phyloP scores from a whole-genome alignment of 2,329 filamentous ascomycete species.

The Sporothrix globosa region DNA sequence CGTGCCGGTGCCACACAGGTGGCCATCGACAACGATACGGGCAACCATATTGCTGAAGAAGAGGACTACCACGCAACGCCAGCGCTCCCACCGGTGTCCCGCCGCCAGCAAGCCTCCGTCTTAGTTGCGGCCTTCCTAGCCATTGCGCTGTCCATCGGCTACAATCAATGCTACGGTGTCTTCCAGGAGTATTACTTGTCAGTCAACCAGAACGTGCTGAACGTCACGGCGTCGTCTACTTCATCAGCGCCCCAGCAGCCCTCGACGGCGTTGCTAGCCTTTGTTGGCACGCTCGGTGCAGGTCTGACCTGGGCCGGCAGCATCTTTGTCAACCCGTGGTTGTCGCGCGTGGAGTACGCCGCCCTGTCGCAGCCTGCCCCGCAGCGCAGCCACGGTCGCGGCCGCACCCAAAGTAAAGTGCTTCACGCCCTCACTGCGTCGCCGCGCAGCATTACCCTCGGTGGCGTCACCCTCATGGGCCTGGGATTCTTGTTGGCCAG shows the following conservation, averaged over 20 bases:
- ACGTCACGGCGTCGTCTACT: background rate
- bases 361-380: background rate
- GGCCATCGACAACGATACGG: background rate
- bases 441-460: constrained; percentile 46
- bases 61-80: constrained; percentile 30
- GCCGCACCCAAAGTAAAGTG: constrained; percentile 32
- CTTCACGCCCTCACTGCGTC: background rate
- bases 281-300: constrained; percentile 53
- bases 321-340: constrained; percentile 53
- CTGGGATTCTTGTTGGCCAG: constrained; percentile 50
- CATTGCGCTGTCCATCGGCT: constrained; percentile 53
- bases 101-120: constrained; percentile 49
- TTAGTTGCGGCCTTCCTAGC: constrained; percentile 50
- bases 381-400: constrained; percentile 23
- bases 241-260: constrained; percentile 33
- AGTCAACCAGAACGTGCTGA: constrained; percentile 47
- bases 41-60: background rate
- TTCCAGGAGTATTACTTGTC: constrained; percentile 56
- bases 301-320: constrained; percentile 56
- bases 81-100: constrained; percentile 44
- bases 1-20: constrained; percentile 25
- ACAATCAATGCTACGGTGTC: constrained; percentile 55
- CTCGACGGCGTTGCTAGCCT: constrained; percentile 51
- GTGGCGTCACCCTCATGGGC: constrained; percentile 49
- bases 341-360: constrained; percentile 47